Evolutionary conservation across 75 land plant genomes (phyloP).

Genomic region (Pseudotsuga menziesii): DNA sequence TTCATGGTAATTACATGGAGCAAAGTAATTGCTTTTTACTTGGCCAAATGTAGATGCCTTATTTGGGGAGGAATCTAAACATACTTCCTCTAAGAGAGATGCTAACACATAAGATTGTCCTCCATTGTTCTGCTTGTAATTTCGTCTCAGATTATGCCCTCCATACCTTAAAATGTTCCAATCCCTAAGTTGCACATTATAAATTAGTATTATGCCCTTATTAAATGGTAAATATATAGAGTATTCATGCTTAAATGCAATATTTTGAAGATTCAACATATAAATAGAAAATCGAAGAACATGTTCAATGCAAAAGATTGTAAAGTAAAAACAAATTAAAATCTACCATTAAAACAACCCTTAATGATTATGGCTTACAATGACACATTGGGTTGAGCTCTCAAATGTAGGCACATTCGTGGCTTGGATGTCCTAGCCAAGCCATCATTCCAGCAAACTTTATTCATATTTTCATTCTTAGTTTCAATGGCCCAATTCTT

Average conservation of each 20-base stretch:
- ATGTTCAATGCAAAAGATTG: not conserved
- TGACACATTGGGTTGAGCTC: constrained; percentile 5
- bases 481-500: constrained; percentile 33
- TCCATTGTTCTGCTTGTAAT: constrained; percentile 16
- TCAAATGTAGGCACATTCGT: constrained; percentile 36
- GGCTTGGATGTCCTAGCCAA: not conserved
- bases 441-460: constrained; percentile 51
- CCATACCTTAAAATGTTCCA: constrained; percentile 8
- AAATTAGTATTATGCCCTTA: not conserved
- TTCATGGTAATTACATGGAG: constrained; percentile 34
- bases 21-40: constrained; percentile 14
- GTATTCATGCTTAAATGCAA: too few relatives aligned
- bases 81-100: constrained; percentile 10
- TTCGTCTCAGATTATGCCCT: too few relatives aligned
- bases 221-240: not conserved
- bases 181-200: constrained; percentile 21
- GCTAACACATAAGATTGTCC: constrained; percentile 33
- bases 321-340: constrained; percentile 4
- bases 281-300: not conserved
- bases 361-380: constrained; percentile 29
- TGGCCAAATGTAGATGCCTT: constrained; percentile 21
- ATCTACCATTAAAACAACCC: not conserved
- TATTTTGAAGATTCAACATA: not conserved
- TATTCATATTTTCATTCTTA: constrained; percentile 18
- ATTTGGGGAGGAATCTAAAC: constrained; percentile 47